Base-by-base conservation (phyloP, 225 moss, liverwort and hornwort species). In the Physcomitrellopsis africana region DNA sequence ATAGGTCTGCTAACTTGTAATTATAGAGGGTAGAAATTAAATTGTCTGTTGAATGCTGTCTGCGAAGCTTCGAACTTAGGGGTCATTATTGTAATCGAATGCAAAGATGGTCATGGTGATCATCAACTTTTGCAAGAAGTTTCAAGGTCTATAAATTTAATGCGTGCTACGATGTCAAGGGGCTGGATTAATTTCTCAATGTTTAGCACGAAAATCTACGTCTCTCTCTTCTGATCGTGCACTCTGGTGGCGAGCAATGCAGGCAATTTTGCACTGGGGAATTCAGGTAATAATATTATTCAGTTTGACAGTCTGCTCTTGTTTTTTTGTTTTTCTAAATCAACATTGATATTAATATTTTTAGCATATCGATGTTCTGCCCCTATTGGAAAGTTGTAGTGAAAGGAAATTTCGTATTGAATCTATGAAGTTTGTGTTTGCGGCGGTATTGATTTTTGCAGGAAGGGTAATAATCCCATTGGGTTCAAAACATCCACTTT, bases 211-310 rank as follows among this genome's bases (percentile, higher is more conserved):
- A 15, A 61, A 32, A 15, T 55, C 64, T 2, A 20, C 22, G 32
- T 22, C 67, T 32, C 41, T 51, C 60, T 22, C 4, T 60, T 68
- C 68, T 76, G 68, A 76, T 68, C 16, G 29, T 60, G 23, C 37
- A 8, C 59, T 47, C 43, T 63, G 46, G 44, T 79, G 32, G 32
- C 3, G 73, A 26, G 60, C 58, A 42, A 71, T 80, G 72, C 84
- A 93, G 92, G 76, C 93, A 91, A 76, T 80, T 93, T 62, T 93
- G 93, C 85, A 93, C 93, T 3, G 93, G 93, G 75, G 93, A 93
- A 75, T 93, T 76, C 81, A 89, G 92, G 92, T 89, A 79, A 46
- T 15, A 45, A 51, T 44, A 62, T 16, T 53, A 12, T 52, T 14
- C 23, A 17, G 45, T 24, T 46, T 24, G 32, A 37, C 32, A 37